Conservation (phyloP, 345 rosid species). For the Noccaea caerulescens region DNA sequence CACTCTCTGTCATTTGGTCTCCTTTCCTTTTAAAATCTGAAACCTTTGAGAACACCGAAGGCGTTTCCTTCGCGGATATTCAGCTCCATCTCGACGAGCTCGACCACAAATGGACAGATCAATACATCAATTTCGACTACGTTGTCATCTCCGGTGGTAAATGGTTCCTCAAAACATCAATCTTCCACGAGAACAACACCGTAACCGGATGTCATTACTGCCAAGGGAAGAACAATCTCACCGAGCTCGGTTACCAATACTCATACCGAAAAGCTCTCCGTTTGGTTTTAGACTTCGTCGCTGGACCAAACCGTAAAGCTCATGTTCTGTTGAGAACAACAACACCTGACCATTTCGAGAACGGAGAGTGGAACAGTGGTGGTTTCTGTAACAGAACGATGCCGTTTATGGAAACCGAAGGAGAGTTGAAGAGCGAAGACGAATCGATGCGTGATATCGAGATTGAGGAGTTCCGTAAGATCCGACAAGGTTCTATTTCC, state of each 20-base stretch:
- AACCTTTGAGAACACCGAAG: constrained; percentile 72
- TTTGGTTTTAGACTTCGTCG: constrained; percentile 59
- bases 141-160: constrained; percentile 86
- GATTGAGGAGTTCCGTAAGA: constrained; percentile 60
- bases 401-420: constrained; percentile 65
- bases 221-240: constrained; percentile 63
- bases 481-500: constrained; percentile 44
- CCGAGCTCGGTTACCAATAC: constrained; percentile 71
- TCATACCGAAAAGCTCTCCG: constrained; percentile 72
- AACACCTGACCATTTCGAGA: constrained; percentile 95
- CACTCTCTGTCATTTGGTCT: constrained; percentile 80
- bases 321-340: constrained; percentile 71
- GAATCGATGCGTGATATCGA: constrained; percentile 63
- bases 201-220: constrained; percentile 83
- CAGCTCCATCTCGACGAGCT: constrained; percentile 79
- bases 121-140: constrained; percentile 62
- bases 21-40: constrained; percentile 88
- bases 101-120: constrained; percentile 67
- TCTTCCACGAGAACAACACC: constrained; percentile 73
- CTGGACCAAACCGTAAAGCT: constrained; percentile 64
- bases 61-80: constrained; percentile 74
- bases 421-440: constrained; percentile 56
- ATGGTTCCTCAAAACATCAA: constrained; percentile 95
- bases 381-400: constrained; percentile 61
- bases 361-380: constrained; percentile 93